Base-by-base conservation (phyloP, 306 rosid species). In the Quercus robur region DNA sequence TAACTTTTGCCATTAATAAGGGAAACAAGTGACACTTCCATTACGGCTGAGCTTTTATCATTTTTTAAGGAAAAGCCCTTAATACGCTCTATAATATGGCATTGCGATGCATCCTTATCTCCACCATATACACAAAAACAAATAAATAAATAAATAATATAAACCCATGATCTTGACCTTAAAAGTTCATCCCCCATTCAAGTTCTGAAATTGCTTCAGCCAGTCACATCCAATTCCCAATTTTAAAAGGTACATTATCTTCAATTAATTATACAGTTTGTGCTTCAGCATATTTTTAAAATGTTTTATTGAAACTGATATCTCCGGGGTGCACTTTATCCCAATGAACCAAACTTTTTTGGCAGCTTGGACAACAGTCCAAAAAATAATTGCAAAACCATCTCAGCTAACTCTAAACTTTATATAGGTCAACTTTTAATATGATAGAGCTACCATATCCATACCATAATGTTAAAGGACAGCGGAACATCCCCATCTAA, bases 11-110 rank as follows among this genome's bases (percentile, higher is more conserved):
- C 44, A 58, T 56, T 75, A 51, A 7, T 7, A 66, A 71, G 80
- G 71, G 62, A 77, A 84, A 78, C 58, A 57, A 83, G 66, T 57
- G 75, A 73, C 31, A 77, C 30, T 78, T 82, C 83, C 84, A 75
- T 78, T 69, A 66, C 17, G 54, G 5, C 54, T 49, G 17, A 49
- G 17, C 54, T 12, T 10, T 68, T 77, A 70, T 31, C 21, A 9
- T 12, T 41, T 41, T 41, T 28, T 23, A 66, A 5, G 23, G 49
- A 3, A 66, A 66, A 28, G 17, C 69, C 28, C 38, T 3, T 38
- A n/a, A 21, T 28, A 66, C 14, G 17, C 69, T 8, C 19, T 12
- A 11, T 62, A 64, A 76, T 25, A 55, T 20, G 38, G 64, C 28
- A 12, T 30, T 20, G 38, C 56, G 9, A 12, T 30, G 77, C 62